Evolutionary conservation across 2,329 filamentous ascomycete genomes (phyloP).

Genomic region (Ophiocordyceps camponoti-floridani): DNA sequence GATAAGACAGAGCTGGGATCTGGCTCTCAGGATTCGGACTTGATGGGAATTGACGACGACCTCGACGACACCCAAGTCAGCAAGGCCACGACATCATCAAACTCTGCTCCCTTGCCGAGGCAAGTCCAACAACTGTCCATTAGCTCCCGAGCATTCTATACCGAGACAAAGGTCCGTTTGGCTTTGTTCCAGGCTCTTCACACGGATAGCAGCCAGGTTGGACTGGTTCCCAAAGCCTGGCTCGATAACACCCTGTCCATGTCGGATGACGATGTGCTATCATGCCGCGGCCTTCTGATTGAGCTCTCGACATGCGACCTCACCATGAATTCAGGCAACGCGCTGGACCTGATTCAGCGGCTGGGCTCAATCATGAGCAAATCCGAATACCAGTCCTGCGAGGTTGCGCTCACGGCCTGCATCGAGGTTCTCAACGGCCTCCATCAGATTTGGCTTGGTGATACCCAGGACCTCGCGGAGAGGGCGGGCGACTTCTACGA

Average conservation of each 20-base stretch:
- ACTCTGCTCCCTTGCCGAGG: conserved; percentile 24
- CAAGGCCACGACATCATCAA: conserved; percentile 19
- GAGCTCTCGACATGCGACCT: conserved; percentile 38
- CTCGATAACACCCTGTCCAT: conserved; percentile 30
- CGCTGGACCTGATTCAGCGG: conserved; percentile 27
- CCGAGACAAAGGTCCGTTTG: conserved; percentile 27
- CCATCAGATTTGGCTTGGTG: conserved; percentile 43
- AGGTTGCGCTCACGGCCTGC: conserved; percentile 50
- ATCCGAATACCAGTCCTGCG: conserved; percentile 52
- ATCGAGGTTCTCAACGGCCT: conserved; percentile 51
- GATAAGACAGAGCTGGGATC: conserved; percentile 7
- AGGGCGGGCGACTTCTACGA: conserved; percentile 60
- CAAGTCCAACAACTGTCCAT: conserved; percentile 22
- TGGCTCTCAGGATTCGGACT: conserved; percentile 22
- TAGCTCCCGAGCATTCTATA: conserved; percentile 26
- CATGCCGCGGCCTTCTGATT: conserved; percentile 27
- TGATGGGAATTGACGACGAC: conserved; percentile 51
- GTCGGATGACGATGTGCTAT: conserved; percentile 33
- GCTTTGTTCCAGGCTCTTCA: conserved; percentile 23
- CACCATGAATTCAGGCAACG: conserved; percentile 26
- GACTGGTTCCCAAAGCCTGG: conserved; percentile 29
- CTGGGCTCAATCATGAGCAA: conserved; percentile 32
- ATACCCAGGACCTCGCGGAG: conserved; percentile 40
- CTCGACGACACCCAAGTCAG: conserved; percentile 44
- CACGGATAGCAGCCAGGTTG: conserved; percentile 25